Base-by-base conservation (phyloP, 2,329 filamentous ascomycete species). In the Sporothrix sp. region DNA sequence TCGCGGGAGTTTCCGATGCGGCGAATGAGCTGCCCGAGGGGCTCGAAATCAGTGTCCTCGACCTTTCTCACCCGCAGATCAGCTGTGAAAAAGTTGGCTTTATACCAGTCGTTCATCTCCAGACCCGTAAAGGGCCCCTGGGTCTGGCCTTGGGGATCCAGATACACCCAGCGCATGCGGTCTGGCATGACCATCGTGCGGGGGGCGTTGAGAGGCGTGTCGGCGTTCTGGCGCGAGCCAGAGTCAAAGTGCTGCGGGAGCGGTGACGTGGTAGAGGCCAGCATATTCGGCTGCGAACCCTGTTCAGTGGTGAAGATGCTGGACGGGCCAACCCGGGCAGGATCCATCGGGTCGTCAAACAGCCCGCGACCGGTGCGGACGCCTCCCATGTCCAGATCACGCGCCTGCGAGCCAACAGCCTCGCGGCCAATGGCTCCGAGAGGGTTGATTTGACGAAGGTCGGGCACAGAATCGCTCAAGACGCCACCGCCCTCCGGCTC, bases 91-190 rank as follows among this genome's bases (percentile, higher is more conserved):
- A 97, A 98, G 40, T 91, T 90, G 33, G 90, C 91, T 66, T 97
- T 97, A 70, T 97, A 98, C 93, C 93, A 98, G 61, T 98, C 94
- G 59, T 98, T 94, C 93, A 98, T 98, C 67, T 98, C 93, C 45
- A 98, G 71, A 1, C 93, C 93, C 35, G 89, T 96, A 69, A 93
- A 98, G 0, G 93, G 93, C 0, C 93, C 93, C 63, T 98, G 93
- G 6, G 88, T 84, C 55, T 87, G 85, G 20, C 89, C 89, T 63
- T 95, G 87, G 5, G 93, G 93, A 63, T 98, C 93, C 48, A 94
- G 82, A 64, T 98, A 98, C 16, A 96, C 91, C 93, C 93, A 98
- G 60, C 91, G 79, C 89, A 98, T 98, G 13, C 94, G 79, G 65
- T 98, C 93, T 2, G 93, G 93, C 93, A 98, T 97, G 5, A 98